Evolutionary conservation across 2,329 filamentous ascomycete species (phyloP), one percentile per base, ranked within the genome.

Genomic region (Celoporthe dispersa): DNA sequence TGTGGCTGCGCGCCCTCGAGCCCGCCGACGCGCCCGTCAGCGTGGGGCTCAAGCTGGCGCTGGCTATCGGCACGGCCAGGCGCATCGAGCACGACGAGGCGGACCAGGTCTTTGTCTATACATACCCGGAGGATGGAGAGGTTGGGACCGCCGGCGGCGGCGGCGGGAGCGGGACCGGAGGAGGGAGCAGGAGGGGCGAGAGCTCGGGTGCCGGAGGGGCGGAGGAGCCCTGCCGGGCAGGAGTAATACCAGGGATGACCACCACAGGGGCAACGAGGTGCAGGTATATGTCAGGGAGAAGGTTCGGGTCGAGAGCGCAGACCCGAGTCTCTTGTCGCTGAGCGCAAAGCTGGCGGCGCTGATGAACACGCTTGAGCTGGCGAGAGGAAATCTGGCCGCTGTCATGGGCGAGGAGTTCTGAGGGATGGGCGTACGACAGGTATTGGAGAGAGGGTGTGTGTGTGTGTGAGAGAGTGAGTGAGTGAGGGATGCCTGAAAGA

Each of bases 201-300:
- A 31, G 53, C 2, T 60, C 66, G 9, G 64, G 35, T 14, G 64
- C 33, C 4, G 60, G 41, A 85, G 80, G 44, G 25, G 59, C 35
- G 28, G 39, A 19, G n/a, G 35, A 11, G 37, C 8, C 16, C 25
- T 14, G 8, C 51, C 59, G 16, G n/a, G 62, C 39, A 65, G 37
- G 14, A 25, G 22, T 14, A 48, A n/a, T n/a, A 48, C 7, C 9
- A 39, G 9, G 19, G 55, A 51, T 28, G 64, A 65, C 25, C 59
- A 65, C 6, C 41, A 62, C 8, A 69, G 41, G 44, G 22, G 35
- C 5, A 67, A 73, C n/a, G 87, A 88, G 5, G 86, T 89, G 2
- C 90, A 96, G 72, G 94, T 98, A 2, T 91, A 89, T 73, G 95
- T 98, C 61, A 90, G 91, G 74, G 95, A 98, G 79, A 98, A 98